phyloP scores from a whole-genome alignment of 805 yeast genomes.

The Myxozyma kluyveri region DNA sequence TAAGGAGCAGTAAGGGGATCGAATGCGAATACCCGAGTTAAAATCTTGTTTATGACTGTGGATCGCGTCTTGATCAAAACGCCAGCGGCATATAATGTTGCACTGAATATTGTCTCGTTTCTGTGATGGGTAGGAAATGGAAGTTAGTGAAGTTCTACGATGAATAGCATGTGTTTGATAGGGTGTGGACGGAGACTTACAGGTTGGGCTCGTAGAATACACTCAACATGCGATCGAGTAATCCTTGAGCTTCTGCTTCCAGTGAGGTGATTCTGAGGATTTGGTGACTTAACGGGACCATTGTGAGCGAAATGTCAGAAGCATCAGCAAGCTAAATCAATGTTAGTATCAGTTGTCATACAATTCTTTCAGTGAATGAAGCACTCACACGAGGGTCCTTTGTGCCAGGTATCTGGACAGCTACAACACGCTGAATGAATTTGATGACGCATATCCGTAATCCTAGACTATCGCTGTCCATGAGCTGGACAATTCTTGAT shows the following conservation, averaged over 20 bases:
- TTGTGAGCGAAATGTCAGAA: slow-evolving; percentile 48
- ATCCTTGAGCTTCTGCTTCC: slow-evolving; percentile 68
- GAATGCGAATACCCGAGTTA: slow-evolving; percentile 58
- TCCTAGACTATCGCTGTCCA: slow-evolving; percentile 50
- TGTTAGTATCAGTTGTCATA: background rate
- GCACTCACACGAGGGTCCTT: slow-evolving; percentile 38
- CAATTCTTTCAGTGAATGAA: background rate
- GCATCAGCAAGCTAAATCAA: slow-evolving; percentile 24
- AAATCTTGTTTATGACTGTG: slow-evolving; percentile 51
- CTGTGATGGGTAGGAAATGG: background rate
- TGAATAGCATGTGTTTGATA: background rate
- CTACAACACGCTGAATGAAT: slow-evolving; percentile 60
- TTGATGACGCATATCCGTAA: slow-evolving; percentile 68
- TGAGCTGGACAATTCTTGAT: slow-evolving; percentile 55
- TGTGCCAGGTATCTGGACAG: slow-evolving; percentile 50
- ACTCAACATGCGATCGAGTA: slow-evolving; percentile 63
- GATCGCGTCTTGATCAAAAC: slow-evolving; percentile 66
- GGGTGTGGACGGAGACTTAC: slow-evolving; percentile 29
- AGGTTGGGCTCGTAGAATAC: slow-evolving; percentile 56
- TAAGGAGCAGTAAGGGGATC: slow-evolving; percentile 40
- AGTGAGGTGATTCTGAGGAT: slow-evolving; percentile 54
- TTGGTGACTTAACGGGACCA: slow-evolving; percentile 60
- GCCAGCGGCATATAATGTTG: slow-evolving; percentile 63
- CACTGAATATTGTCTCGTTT: slow-evolving; percentile 56
- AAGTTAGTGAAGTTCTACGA: background rate